Percentiles rank a stretch among this genome's conserved stretches.
Conservation (phyloP, 2,329 filamentous ascomycete species). For the Colletotrichum sp. region DNA sequence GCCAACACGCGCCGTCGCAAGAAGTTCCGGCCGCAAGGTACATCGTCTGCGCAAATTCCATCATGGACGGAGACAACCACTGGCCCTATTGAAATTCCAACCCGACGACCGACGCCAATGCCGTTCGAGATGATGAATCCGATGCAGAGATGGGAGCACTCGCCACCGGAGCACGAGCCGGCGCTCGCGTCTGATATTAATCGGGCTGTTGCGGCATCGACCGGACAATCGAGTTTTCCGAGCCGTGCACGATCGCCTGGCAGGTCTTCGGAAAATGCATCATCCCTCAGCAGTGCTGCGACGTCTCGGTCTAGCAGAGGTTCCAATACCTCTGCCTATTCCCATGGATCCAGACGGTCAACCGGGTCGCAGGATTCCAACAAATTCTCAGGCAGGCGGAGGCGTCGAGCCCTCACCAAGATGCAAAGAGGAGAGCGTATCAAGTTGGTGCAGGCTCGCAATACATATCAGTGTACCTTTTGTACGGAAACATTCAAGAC, state of each 20-base stretch:
- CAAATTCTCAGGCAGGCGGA: not conserved
- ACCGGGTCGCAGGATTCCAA: constrained; percentile 7
- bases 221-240: not conserved
- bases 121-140: constrained; percentile 20
- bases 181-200: constrained; percentile 25
- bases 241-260: constrained; percentile 22
- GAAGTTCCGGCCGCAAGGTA: constrained; percentile 57
- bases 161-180: constrained; percentile 27
- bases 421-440: not conserved
- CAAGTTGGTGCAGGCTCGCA: not conserved
- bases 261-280: constrained; percentile 26
- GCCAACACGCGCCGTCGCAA: constrained; percentile 70
- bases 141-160: constrained; percentile 23
- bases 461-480: constrained; percentile 48
- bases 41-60: constrained; percentile 55
- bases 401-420: not conserved
- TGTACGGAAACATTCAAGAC: constrained; percentile 50
- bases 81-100: constrained; percentile 61
- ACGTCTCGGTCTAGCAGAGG: constrained; percentile 13
- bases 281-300: constrained; percentile 9
- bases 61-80: constrained; percentile 31
- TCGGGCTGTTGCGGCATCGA: constrained; percentile 21
- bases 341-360: constrained; percentile 29
- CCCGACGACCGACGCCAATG: constrained; percentile 42
- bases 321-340: constrained; percentile 30